A percentile compares a stretch with the other conserved stretches of the same genome.
Conservation (phyloP, 805 yeast genomes). For the Kluyveromyces starmeri region DNA sequence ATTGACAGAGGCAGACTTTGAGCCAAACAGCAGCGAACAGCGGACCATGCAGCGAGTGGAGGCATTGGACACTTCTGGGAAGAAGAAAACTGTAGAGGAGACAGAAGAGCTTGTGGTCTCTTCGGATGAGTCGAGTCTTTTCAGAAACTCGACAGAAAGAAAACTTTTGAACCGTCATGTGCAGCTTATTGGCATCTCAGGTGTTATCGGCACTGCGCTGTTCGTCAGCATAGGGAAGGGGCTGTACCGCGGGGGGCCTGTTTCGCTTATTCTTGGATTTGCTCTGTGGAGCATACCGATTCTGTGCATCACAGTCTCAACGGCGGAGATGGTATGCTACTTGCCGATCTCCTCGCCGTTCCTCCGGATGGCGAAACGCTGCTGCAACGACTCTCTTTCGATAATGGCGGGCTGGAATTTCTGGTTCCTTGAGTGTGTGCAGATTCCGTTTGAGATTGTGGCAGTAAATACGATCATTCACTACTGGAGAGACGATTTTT, state of each 20-base stretch:
- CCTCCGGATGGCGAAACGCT: slow-evolving; percentile 62
- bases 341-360: slow-evolving; percentile 74
- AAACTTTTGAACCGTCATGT: slow-evolving; percentile 60
- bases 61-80: too few species aligned
- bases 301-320: slow-evolving; percentile 53
- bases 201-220: slow-evolving; percentile 73
- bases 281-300: slow-evolving; percentile 63
- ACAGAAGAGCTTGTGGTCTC: neutral
- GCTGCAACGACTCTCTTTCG: slow-evolving; percentile 68
- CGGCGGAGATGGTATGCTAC: slow-evolving; percentile 74
- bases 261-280: slow-evolving; percentile 55
- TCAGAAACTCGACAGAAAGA: slow-evolving; percentile 33
- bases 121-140: neutral
- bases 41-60: too few species aligned
- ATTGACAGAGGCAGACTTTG: too few species aligned
- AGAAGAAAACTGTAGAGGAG: neutral
- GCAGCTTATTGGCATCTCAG: slow-evolving; percentile 71
- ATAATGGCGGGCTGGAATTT: slow-evolving; percentile 75
- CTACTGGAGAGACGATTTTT: slow-evolving; percentile 70
- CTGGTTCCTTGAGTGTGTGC: slow-evolving; percentile 65
- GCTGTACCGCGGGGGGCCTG: slow-evolving; percentile 61
- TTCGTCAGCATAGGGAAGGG: slow-evolving; percentile 67
- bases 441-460: slow-evolving; percentile 76
- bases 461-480: slow-evolving; percentile 73
- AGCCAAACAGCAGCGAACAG: too few species aligned